Evolutionary conservation across 176 grass and related monocot genomes (phyloP).

Genomic region (Poa pratensis): DNA sequence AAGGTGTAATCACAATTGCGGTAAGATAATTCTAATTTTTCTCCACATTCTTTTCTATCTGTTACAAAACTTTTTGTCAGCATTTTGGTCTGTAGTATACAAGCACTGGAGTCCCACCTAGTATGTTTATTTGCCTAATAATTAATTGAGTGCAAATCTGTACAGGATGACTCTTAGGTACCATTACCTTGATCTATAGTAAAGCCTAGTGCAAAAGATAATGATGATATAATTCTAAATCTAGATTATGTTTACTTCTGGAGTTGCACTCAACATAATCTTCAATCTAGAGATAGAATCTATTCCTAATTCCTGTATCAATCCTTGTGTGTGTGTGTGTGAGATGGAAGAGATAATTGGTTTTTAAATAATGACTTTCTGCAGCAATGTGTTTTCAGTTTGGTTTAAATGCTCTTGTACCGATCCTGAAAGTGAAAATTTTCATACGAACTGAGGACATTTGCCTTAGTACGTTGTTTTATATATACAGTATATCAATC

Average conservation of each 20-base stretch:
- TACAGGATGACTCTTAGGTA: not conserved
- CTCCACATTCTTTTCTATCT: not conserved
- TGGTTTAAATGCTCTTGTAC: too few species aligned
- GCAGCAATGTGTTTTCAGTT: slow-evolving; percentile 1
- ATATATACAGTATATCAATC: too few species aligned
- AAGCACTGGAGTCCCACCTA: not conserved
- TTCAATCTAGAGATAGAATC: not conserved
- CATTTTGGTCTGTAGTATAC: not conserved
- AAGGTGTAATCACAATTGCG: slow-evolving; percentile 94
- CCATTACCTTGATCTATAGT: not conserved
- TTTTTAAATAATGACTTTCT: not conserved
- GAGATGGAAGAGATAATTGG: not conserved
- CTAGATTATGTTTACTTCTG: slow-evolving; percentile 1
- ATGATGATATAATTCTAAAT: not conserved
- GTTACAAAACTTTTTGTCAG: not conserved
- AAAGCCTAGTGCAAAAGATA: not conserved
- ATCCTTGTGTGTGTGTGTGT: not conserved
- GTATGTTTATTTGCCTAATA: not conserved
- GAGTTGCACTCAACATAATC: not conserved
- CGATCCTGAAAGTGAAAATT: too few species aligned
- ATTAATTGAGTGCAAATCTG: not conserved
- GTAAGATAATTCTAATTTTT: slow-evolving; percentile 53
- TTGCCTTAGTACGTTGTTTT: too few species aligned
- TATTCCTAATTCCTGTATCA: not conserved
- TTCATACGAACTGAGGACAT: too few species aligned